Evolutionary conservation across 2,329 filamentous ascomycete species (phyloP).

Genomic region (Xylaria sp.): DNA sequence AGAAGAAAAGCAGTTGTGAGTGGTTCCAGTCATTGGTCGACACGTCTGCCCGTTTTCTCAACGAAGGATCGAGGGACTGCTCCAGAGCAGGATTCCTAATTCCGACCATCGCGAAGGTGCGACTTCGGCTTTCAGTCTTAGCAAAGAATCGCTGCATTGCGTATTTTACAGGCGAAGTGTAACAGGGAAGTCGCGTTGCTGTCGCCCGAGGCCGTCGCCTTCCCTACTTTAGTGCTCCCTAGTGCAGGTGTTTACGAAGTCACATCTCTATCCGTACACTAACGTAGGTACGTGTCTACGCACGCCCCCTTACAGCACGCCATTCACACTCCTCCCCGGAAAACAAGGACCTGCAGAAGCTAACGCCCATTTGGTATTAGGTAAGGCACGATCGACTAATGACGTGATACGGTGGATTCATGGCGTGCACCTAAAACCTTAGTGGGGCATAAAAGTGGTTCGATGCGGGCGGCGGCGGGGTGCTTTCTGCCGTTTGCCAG

Average conservation of each 20-base stretch:
- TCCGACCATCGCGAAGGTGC: slow-evolving; percentile 5
- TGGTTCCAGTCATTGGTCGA: slow-evolving; percentile 15
- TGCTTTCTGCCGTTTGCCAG: neutral
- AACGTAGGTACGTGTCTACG: too few relatives aligned
- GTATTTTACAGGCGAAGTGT: neutral
- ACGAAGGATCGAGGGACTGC: slow-evolving; percentile 4
- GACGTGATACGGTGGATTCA: too few relatives aligned
- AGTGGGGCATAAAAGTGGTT: neutral
- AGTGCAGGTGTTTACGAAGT: too few relatives aligned
- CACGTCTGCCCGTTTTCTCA: slow-evolving; percentile 15
- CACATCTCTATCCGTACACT: too few relatives aligned
- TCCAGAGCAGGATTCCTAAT: slow-evolving; percentile 8
- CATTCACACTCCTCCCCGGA: too few relatives aligned
- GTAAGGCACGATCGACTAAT: too few relatives aligned
- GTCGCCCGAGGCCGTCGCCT: too few relatives aligned
- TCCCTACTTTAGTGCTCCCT: too few relatives aligned
- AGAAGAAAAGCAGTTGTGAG: neutral
- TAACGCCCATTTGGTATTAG: too few relatives aligned
- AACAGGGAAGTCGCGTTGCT: neutral
- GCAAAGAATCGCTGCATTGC: neutral
- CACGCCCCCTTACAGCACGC: too few relatives aligned
- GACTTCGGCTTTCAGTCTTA: slow-evolving; percentile 17
- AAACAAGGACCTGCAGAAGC: too few relatives aligned
- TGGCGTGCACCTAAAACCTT: neutral
- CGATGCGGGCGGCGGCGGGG: neutral